These are phyloP conservation scores for Microdochium trichocladiopsis DNA, from an alignment of 2,329 filamentous ascomycete species.

Conservation along the genomic window DNA sequence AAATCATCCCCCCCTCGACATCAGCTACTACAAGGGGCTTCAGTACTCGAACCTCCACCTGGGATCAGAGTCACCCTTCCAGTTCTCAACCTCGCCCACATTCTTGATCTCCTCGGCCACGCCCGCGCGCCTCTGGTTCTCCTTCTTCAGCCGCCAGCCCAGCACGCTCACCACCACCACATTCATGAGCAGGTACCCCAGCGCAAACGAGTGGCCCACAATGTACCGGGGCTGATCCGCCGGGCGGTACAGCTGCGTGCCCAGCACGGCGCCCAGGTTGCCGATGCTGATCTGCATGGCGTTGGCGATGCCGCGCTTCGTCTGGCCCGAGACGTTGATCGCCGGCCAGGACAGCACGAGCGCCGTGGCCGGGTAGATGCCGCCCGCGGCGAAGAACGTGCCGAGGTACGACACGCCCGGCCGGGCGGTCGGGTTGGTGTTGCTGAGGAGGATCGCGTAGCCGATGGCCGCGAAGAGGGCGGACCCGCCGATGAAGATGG, in stretches of 20 bases:
- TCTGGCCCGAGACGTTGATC: slow-evolving; percentile 65
- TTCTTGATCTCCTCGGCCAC: slow-evolving; percentile 36
- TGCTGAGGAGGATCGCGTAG: slow-evolving; percentile 53
- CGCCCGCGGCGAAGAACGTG: slow-evolving; percentile 56
- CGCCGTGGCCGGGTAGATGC: slow-evolving; percentile 60
- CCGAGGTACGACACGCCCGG: slow-evolving; percentile 54
- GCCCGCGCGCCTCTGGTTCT: slow-evolving; percentile 47
- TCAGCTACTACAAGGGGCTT: no score
- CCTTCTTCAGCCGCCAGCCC: slow-evolving; percentile 45
- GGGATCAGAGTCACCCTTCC: slow-evolving; percentile 55
- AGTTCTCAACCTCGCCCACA: slow-evolving; percentile 43
- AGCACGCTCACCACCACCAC: slow-evolving; percentile 43
- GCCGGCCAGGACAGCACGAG: slow-evolving; percentile 63
- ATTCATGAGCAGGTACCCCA: slow-evolving; percentile 57
- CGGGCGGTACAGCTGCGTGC: slow-evolving; percentile 61
- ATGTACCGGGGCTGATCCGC: slow-evolving; percentile 55
- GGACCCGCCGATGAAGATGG: slow-evolving; percentile 56
- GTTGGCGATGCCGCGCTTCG: slow-evolving; percentile 61
- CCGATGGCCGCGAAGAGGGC: slow-evolving; percentile 51
- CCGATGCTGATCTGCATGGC: slow-evolving; percentile 68
- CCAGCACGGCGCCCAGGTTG: slow-evolving; percentile 60
- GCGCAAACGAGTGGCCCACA: slow-evolving; percentile 59
- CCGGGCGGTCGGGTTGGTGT: slow-evolving; percentile 32
- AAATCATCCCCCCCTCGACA: no score
- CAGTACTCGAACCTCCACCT: slow-evolving; percentile 60